Evolutionary conservation across 1,139 yeast genomes (phyloP).

Genomic region (Taphrina deformans): DNA sequence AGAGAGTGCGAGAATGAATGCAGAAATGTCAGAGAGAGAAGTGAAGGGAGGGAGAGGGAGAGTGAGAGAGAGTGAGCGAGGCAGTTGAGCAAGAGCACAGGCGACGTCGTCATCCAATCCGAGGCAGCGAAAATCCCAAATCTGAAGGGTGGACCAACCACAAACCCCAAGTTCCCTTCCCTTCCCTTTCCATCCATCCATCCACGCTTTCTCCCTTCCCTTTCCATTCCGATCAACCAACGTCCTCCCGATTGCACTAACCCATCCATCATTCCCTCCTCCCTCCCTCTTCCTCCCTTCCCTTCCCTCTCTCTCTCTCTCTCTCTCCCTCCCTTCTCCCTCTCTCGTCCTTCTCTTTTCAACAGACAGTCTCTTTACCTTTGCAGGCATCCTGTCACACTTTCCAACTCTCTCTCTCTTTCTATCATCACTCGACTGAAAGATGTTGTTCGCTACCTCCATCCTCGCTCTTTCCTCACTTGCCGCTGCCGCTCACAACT

Average conservation of each 20-base stretch:
- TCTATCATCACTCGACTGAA: not conserved
- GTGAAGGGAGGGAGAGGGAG: too few relatives aligned
- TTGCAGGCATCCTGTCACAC: not conserved
- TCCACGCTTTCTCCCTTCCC: too few relatives aligned
- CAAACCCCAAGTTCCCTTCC: not conserved
- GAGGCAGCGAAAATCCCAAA: too few relatives aligned
- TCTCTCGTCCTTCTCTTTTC: not conserved
- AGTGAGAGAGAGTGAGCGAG: too few relatives aligned
- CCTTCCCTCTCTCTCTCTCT: not conserved
- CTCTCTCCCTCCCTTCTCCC: not conserved
- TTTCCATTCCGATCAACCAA: too few relatives aligned
- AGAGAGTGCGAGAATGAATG: too few relatives aligned
- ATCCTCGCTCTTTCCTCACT: constrained; percentile 26
- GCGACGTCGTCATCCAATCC: too few relatives aligned
- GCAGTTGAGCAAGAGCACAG: too few relatives aligned
- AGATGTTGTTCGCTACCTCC: constrained; percentile 8
- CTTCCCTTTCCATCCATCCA: not conserved
- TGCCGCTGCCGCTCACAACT: constrained; percentile 19
- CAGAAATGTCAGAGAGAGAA: too few relatives aligned
- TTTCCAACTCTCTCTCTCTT: not conserved
- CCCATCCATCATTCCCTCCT: not conserved
- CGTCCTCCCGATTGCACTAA: too few relatives aligned
- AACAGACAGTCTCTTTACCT: not conserved
- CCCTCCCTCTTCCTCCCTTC: not conserved
- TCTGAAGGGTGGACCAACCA: not conserved